Percentiles rank a stretch among this genome's conserved stretches.
These are phyloP conservation scores for Pholiota molesta DNA, from an alignment of 768 basidiomycete species.

Conservation along the genomic window DNA sequence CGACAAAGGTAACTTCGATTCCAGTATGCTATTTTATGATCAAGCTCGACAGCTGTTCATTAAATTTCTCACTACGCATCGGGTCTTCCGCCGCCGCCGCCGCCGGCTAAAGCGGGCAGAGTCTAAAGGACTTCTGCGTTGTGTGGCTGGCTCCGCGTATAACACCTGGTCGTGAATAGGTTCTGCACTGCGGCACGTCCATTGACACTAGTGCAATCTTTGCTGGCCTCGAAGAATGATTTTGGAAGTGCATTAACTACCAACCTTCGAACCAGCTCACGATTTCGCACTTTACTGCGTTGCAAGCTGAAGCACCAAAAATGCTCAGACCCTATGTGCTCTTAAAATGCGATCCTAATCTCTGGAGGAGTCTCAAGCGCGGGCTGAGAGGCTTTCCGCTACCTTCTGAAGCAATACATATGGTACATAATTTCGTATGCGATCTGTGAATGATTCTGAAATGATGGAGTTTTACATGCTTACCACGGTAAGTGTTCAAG, in stretches of 20 bases:
- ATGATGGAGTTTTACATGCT: background rate
- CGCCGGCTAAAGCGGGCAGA: background rate
- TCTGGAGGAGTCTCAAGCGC: background rate
- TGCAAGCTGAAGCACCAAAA: background rate
- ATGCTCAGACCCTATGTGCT: background rate
- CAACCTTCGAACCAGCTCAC: background rate
- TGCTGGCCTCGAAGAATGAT: background rate
- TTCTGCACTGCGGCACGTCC: background rate
- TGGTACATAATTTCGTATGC: background rate
- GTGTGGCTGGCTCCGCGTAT: slow-evolving; percentile 5
- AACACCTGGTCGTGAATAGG: background rate
- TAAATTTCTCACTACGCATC: background rate
- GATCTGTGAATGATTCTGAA: background rate
- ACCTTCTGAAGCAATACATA: background rate
- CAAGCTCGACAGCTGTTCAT: background rate
- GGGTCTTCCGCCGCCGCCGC: background rate
- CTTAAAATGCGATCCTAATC: background rate
- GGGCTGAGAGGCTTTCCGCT: background rate
- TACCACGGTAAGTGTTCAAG: background rate
- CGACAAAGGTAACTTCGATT: background rate
- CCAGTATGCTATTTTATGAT: background rate
- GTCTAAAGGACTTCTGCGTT: background rate
- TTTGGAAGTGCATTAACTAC: background rate
- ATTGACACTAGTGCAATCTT: background rate
- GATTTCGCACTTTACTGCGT: background rate